Conservation (phyloP, 2,329 filamentous ascomycete genomes). For the Colletotrichum incanum region DNA sequence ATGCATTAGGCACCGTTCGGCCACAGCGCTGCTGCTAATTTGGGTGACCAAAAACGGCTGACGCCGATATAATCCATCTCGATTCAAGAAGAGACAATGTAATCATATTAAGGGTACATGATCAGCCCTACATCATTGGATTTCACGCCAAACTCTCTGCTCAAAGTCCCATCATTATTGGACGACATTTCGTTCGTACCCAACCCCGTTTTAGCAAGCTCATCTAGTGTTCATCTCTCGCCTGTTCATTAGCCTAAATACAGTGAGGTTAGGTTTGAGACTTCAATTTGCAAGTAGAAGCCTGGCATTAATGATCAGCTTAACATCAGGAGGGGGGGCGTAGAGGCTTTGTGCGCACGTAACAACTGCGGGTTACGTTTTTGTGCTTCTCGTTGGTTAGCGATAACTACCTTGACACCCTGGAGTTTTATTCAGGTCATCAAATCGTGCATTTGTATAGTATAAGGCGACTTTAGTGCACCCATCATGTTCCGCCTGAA, state of each 20-base stretch:
- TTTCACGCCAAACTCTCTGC: not conserved
- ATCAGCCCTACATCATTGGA: not conserved
- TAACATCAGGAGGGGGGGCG: too few species aligned
- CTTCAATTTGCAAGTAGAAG: not conserved
- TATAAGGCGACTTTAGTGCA: too few species aligned
- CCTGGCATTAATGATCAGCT: too few species aligned
- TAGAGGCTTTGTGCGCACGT: not conserved
- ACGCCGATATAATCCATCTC: not conserved
- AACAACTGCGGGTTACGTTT: rapidly evolving
- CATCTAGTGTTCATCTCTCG: not conserved
- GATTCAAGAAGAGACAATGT: not conserved
- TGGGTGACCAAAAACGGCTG: not conserved
- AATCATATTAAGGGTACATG: not conserved
- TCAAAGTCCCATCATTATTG: not conserved
- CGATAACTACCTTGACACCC: not conserved
- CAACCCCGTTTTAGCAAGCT: too few species aligned
- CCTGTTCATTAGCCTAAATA: not conserved
- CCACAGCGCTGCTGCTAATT: not conserved
- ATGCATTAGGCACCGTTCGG: not conserved
- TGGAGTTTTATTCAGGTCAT: too few species aligned
- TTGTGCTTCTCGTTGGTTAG: not conserved
- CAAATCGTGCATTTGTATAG: too few species aligned
- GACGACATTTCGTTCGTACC: not conserved
- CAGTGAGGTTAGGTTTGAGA: too few species aligned
- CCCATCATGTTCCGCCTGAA: not conserved